Percentiles rank a stretch among this genome's conserved stretches.
phyloP scores from a whole-genome alignment of 2,329 filamentous ascomycete genomes.

The Ceratocystis variospora region DNA sequence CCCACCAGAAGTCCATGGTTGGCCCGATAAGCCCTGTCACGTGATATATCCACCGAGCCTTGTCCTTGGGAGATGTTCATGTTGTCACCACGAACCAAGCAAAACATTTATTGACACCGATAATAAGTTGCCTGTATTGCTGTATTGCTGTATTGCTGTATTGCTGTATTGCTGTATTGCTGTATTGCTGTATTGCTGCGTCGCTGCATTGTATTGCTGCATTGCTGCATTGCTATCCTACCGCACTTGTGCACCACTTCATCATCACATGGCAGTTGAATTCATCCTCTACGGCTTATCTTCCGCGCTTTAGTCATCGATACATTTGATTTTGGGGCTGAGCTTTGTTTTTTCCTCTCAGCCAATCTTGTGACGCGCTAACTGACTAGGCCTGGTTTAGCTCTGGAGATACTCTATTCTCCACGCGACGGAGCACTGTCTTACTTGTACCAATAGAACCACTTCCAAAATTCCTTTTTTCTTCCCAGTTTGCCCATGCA shows the following conservation, averaged over 20 bases:
- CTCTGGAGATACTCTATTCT: constrained; percentile 1
- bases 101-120: too few relatives aligned
- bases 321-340: not conserved
- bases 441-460: constrained; percentile 6
- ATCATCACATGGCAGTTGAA: not conserved
- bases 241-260: not conserved
- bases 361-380: not conserved
- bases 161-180: too few relatives aligned
- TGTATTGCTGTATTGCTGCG: too few relatives aligned
- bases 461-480: not conserved
- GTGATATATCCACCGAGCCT: not conserved
- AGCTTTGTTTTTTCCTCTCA: not conserved
- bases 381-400: not conserved
- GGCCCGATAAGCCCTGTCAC: constrained; percentile 2
- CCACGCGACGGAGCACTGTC: constrained; percentile 3
- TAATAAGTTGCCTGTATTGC: too few relatives aligned
- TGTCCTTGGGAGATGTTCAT: not conserved
- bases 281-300: not conserved
- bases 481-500: not conserved
- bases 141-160: too few relatives aligned
- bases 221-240: not conserved
- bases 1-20: constrained; percentile 8
- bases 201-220: not conserved
- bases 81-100: not conserved
- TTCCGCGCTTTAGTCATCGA: not conserved